phyloP scores from a whole-genome alignment of 208 protist species.

The Leishmania mexicana region DNA sequence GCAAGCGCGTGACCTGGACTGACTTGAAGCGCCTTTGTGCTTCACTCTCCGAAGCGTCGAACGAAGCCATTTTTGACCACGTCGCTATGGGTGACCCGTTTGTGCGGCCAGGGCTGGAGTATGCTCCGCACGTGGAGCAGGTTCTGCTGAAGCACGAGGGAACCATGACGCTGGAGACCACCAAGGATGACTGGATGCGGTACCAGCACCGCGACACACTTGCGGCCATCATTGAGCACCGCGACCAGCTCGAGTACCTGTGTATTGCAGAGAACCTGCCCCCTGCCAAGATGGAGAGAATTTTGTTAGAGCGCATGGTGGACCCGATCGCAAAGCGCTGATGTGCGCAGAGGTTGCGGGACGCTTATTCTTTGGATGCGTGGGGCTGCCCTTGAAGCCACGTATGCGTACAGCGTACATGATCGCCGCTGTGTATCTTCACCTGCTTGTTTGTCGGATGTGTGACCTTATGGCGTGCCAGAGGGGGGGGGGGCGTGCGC shows the following conservation, averaged over 20 bases:
- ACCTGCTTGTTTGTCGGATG: background rate
- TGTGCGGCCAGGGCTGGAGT: slow-evolving; percentile 84
- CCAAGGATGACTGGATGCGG: slow-evolving; percentile 88
- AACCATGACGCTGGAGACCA: slow-evolving; percentile 77
- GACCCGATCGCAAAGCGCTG: slow-evolving; percentile 60
- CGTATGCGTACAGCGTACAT: background rate
- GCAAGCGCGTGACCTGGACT: background rate
- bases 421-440: background rate
- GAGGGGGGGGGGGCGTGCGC: too few species aligned
- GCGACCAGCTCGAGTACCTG: slow-evolving; percentile 76
- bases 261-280: slow-evolving; percentile 79
- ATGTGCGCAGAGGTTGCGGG: background rate
- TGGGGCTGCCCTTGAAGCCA: background rate
- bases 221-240: slow-evolving; percentile 69
- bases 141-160: slow-evolving; percentile 84
- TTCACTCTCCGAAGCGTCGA: background rate
- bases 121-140: slow-evolving; percentile 83
- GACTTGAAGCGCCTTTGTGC: too few species aligned
- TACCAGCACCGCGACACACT: slow-evolving; percentile 90
- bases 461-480: too few species aligned
- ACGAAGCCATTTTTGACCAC: background rate
- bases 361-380: background rate
- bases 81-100: slow-evolving; percentile 86
- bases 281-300: slow-evolving; percentile 74
- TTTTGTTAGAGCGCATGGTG: slow-evolving; percentile 78